Percentiles rank a stretch among this genome's conserved stretches.
These are phyloP conservation scores for Eucalyptus dawsonii DNA, from an alignment of 345 rosid species.

Conservation along the genomic window DNA sequence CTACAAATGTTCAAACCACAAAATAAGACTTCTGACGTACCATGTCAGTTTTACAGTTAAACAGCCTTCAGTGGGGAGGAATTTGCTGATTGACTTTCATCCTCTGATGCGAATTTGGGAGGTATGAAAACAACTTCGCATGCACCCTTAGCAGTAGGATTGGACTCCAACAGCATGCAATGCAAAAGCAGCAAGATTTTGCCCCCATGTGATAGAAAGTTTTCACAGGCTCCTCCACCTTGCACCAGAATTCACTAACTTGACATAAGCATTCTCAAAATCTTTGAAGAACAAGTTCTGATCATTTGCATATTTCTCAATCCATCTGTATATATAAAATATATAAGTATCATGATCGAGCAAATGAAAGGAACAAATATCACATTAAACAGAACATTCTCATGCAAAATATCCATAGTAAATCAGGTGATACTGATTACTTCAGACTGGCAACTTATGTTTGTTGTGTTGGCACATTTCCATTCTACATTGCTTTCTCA, in stretches of 20 bases:
- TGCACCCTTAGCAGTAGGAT: background rate
- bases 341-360: background rate
- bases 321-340: slow-evolving; percentile 41
- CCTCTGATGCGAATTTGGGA: background rate
- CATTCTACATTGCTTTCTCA: background rate
- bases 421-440: background rate
- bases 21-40: background rate
- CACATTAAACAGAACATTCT: background rate
- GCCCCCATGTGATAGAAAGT: background rate
- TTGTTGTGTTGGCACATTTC: background rate
- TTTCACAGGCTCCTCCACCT: slow-evolving; percentile 43
- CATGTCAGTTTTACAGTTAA: background rate
- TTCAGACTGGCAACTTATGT: background rate
- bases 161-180: background rate
- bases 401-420: background rate
- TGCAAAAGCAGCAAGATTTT: background rate
- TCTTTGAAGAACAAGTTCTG: slow-evolving; percentile 65
- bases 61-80: background rate
- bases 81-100: background rate
- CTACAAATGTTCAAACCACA: background rate
- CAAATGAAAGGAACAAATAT: background rate
- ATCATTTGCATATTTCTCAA: slow-evolving; percentile 47
- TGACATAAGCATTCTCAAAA: slow-evolving; percentile 62
- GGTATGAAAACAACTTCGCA: background rate
- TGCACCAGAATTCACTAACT: slow-evolving; percentile 75